phyloP scores from a whole-genome alignment of 495 filamentous ascomycete species.

The Polyplosphaeria fusca region DNA sequence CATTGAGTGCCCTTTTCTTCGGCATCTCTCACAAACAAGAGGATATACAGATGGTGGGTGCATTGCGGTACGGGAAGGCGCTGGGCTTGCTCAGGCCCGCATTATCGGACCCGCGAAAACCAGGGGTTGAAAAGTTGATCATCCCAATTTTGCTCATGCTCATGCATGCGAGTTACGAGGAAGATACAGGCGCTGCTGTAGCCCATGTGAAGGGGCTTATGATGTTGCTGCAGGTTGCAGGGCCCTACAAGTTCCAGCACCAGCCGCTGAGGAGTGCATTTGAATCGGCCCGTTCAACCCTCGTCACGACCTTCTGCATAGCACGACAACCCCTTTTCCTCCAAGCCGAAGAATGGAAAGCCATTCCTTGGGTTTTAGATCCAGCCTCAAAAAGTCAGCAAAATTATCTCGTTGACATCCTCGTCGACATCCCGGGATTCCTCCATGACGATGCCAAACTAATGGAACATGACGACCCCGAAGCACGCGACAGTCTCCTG shows the following conservation, averaged over 20 bases:
- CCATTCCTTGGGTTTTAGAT: slow-evolving; percentile 17
- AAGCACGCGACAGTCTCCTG: slow-evolving; percentile 2
- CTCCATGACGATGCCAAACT: slow-evolving; percentile 14
- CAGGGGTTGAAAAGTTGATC: slow-evolving; percentile 10
- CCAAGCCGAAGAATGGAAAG: slow-evolving; percentile 6
- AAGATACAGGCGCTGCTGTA: slow-evolving; percentile 7
- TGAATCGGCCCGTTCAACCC: slow-evolving; percentile 13
- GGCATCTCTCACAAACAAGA: slow-evolving; percentile 8
- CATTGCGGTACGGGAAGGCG: slow-evolving; percentile 21
- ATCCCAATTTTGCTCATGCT: slow-evolving; percentile 19
- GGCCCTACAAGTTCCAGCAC: slow-evolving; percentile 14
- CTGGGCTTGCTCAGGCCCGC: slow-evolving; percentile 4
- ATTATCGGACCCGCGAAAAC: slow-evolving; percentile 7
- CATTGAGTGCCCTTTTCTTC: slow-evolving; percentile 15
- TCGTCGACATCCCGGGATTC: slow-evolving; percentile 16
- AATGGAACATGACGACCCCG: neutral
- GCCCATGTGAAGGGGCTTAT: slow-evolving; percentile 19
- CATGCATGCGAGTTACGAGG: slow-evolving; percentile 22
- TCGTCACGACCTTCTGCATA: slow-evolving; percentile 6
- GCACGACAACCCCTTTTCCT: slow-evolving; percentile 17
- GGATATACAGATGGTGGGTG: slow-evolving; percentile 15
- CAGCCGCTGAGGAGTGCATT: slow-evolving; percentile 14
- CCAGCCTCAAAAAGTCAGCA: slow-evolving; percentile 14
- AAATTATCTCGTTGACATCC: slow-evolving; percentile 18
- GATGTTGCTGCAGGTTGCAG: slow-evolving; percentile 10